These are phyloP conservation scores for Heliosperma pusillum DNA, from an alignment of 148 eudicot species.

Conservation along the genomic window DNA sequence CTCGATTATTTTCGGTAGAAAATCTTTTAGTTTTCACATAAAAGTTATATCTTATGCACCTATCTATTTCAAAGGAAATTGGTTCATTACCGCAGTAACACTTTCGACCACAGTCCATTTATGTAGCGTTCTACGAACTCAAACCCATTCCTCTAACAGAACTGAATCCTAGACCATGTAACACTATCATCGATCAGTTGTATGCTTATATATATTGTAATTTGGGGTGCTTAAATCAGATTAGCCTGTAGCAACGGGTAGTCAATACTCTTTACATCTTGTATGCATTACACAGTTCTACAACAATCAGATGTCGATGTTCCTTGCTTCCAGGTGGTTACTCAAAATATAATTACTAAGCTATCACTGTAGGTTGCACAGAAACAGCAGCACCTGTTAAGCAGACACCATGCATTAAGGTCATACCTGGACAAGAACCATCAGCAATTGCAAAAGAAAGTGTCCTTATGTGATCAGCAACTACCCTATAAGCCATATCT, in stretches of 20 bases:
- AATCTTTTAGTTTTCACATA: too few species aligned
- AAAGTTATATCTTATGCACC: too few species aligned
- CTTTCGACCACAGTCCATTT: too few species aligned
- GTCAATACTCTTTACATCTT: neutral
- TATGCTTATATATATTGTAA: neutral
- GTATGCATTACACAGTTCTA: neutral
- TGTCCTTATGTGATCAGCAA: conserved; percentile 96
- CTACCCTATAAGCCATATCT: conserved; percentile 99
- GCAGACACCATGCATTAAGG: neutral
- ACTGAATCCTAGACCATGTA: too few species aligned
- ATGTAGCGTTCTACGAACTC: too few species aligned
- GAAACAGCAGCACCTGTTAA: neutral
- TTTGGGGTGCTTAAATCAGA: conserved; percentile 1
- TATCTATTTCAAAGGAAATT: too few species aligned
- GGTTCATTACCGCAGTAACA: too few species aligned
- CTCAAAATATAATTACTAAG: neutral
- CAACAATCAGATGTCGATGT: neutral
- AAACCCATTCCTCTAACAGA: too few species aligned
- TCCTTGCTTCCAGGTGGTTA: neutral
- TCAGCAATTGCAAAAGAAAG: conserved; percentile 99
- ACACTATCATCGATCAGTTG: neutral
- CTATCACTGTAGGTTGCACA: neutral
- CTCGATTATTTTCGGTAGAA: too few species aligned
- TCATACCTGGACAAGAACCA: conserved; percentile 90
- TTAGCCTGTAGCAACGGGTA: neutral